phyloP scores from a whole-genome alignment of 805 yeast species.

The Monosporozyma yasuniensis region DNA sequence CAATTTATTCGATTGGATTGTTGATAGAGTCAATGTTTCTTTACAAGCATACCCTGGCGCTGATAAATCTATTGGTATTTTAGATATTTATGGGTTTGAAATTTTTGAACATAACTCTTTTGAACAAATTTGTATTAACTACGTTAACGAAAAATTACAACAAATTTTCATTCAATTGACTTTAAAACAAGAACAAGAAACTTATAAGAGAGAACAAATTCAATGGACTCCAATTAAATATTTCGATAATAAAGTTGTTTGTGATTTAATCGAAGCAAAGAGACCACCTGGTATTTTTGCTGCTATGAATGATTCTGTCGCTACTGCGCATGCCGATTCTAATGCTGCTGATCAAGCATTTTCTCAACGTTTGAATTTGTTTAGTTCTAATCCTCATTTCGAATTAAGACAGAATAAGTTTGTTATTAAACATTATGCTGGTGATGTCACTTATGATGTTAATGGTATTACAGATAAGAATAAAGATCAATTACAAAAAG shows the following conservation, averaged over 20 bases:
- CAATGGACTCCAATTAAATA: conserved; percentile 96
- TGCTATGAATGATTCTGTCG: conserved; percentile 91
- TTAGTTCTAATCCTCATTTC: conserved; percentile 75
- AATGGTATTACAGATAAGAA: conserved; percentile 91
- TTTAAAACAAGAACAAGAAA: conserved; percentile 94
- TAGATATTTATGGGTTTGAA: conserved; percentile 95
- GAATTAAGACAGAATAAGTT: conserved; percentile 84
- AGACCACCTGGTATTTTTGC: conserved; percentile 97
- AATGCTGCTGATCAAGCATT: conserved; percentile 94
- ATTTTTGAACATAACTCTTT: conserved; percentile 91
- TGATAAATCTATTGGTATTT: conserved; percentile 75
- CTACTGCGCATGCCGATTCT: conserved; percentile 97
- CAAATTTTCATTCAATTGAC: conserved; percentile 95
- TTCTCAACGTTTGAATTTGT: conserved; percentile 81
- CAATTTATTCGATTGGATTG: conserved; percentile 94
- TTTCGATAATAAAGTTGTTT: conserved; percentile 91
- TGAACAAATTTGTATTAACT: conserved; percentile 91
- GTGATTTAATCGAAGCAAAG: conserved; percentile 87
- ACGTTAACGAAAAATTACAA: conserved; percentile 91
- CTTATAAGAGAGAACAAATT: conserved; percentile 88
- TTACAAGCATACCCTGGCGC: conserved; percentile 46
- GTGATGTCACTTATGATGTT: conserved; percentile 92
- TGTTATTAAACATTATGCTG: conserved; percentile 92
- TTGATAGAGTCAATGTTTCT: conserved; percentile 77
- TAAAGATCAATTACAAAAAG: conserved; percentile 87